Conservation (phyloP, 83 land plant species). For the Picea abies region DNA sequence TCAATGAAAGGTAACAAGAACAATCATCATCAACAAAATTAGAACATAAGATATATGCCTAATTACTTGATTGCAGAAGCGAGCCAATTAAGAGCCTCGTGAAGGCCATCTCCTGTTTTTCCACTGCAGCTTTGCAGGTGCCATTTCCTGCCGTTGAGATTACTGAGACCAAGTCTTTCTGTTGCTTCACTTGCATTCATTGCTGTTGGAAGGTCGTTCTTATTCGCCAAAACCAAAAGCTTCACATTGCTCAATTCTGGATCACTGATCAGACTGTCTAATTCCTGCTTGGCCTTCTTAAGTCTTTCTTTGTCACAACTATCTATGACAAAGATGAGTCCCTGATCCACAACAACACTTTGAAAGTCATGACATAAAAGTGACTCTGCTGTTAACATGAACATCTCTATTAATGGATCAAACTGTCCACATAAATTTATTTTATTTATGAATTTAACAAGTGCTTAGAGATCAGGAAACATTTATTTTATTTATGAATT, state of each 20-base stretch:
- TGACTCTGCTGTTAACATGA: no score
- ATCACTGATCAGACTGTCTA: constrained; percentile 26
- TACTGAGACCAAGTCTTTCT: constrained; percentile 20
- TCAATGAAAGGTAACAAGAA: not conserved
- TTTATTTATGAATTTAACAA: no score
- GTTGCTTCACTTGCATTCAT: constrained; percentile 23
- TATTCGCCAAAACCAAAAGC: constrained; percentile 34
- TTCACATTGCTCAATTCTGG: constrained; percentile 20
- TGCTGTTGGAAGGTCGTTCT: constrained; percentile 25
- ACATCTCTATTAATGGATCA: no score
- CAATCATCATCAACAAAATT: not conserved
- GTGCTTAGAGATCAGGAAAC: no score
- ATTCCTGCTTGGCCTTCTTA: constrained; percentile 29
- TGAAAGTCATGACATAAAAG: not conserved
- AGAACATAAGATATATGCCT: not conserved
- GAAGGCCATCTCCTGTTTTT: constrained; percentile 29
- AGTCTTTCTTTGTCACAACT: constrained; percentile 30
- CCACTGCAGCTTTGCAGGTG: constrained; percentile 34
- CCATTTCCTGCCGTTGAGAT: constrained; percentile 12
- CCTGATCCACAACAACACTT: constrained; percentile 16
- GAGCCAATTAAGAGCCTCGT: constrained; percentile 34
- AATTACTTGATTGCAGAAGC: constrained; percentile 27
- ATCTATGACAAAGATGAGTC: constrained; percentile 37
- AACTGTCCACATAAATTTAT: no score
- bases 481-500: no score